Base-by-base conservation (phyloP, 2,329 filamentous ascomycete species). In the Aspergillus pseudoglaucus region DNA sequence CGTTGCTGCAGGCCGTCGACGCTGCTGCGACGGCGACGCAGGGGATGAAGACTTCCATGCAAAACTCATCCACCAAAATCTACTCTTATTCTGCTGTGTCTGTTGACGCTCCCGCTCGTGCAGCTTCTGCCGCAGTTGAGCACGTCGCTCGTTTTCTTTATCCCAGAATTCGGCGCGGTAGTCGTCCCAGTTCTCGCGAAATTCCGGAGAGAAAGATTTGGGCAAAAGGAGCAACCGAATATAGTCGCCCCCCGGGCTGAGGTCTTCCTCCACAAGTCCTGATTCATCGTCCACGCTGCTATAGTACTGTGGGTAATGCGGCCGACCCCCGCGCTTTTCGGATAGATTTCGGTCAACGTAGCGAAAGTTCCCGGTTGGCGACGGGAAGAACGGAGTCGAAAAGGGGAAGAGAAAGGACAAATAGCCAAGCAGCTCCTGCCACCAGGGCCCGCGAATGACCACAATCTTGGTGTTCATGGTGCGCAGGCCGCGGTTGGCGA, bases 131-230 rank as follows among this genome's bases (percentile, higher is more conserved):
- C 88, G 79, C 20, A 96, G 74, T 48, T 87, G 72, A 2, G 85
- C 80, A 10, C 93, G 83, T 2, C 91, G 84, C 66, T 95, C 89
- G 63, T 98, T 98, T 67, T 98, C 93, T 52, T 84, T 84, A 59
- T 96, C 91, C 93, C 93, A 98, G 70, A 96, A 98, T 51, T 96
- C 90, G 30, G 85, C 84, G 46, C 93, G 81, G 69, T 94, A 98
- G 14, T 91, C 77, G 63, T 98, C 93, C 93, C 93, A 98, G 55
- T 95, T 95, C 66, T 97, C 90, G 17, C 93, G 81, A 62, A 98
- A 98, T 42, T 88, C 89, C 0, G 93, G 85, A 5, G 88, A 94
- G 63, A 98, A 98, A 0, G 90, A 90, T 65, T 98, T 98, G 1
- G 93, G 89, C 9, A 96, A 79, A 6, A 98, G 76, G 15, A 97